Conservation (phyloP, 2,329 filamentous ascomycete species). For the Venturia nashicola region DNA sequence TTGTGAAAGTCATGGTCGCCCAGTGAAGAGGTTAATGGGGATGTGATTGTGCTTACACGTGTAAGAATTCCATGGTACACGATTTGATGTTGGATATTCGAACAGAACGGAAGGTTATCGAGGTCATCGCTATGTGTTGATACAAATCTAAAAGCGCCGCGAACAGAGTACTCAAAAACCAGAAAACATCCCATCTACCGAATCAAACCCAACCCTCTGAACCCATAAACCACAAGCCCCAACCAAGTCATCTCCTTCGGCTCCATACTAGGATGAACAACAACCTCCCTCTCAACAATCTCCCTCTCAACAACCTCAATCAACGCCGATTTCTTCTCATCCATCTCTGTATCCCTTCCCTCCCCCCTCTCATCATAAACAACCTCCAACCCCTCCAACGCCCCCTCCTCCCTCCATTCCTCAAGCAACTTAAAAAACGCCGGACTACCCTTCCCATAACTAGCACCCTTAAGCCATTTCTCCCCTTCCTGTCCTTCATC, state of each 20-base stretch:
- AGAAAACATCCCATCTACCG: neutral
- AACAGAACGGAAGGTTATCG: too few relatives aligned
- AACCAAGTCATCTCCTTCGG: neutral
- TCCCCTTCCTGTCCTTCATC: constrained; percentile 25
- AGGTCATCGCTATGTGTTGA: neutral
- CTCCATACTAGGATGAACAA: neutral
- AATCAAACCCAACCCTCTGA: neutral
- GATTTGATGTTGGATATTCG: too few relatives aligned
- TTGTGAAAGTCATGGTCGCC: neutral
- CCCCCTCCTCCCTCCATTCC: constrained; percentile 20
- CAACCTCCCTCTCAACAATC: neutral
- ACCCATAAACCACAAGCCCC: neutral
- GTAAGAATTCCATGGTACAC: too few relatives aligned
- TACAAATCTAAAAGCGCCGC: neutral
- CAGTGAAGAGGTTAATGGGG: neutral
- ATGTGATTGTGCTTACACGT: too few relatives aligned
- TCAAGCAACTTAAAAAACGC: constrained; percentile 21
- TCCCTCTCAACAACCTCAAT: neutral
- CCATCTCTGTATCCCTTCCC: neutral
- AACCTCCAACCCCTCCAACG: constrained; percentile 21
- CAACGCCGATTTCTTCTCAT: neutral
- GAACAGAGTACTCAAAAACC: neutral
- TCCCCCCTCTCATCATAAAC: neutral
- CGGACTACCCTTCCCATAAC: constrained; percentile 20
- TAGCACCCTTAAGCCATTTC: constrained; percentile 14